Evolutionary conservation across 2,329 filamentous ascomycete genomes (phyloP).

Genomic region (Neofusicoccum sp.): DNA sequence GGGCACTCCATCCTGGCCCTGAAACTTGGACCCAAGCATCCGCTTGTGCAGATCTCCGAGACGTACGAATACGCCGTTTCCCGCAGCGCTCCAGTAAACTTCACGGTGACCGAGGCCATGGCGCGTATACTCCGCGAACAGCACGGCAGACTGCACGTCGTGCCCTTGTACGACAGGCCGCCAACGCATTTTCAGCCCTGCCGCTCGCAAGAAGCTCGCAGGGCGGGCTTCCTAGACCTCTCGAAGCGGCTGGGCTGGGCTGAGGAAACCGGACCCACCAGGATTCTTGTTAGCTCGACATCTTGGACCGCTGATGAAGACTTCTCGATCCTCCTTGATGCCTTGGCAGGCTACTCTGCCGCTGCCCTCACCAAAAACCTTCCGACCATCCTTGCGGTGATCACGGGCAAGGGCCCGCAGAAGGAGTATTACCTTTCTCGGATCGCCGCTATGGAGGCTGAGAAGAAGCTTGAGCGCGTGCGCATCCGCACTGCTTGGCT

Average conservation of each 20-base stretch:
- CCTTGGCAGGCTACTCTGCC: conserved; percentile 73
- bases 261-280: conserved; percentile 64
- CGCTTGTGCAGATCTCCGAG: conserved; percentile 75
- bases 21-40: conserved; percentile 65
- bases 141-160: conserved; percentile 24
- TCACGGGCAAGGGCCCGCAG: conserved; percentile 91
- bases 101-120: conserved; percentile 93
- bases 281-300: conserved; percentile 85
- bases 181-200: conserved; percentile 79
- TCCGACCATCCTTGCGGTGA: conserved; percentile 79
- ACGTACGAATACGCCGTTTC: conserved; percentile 77
- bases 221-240: conserved; percentile 34
- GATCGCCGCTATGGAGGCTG: conserved; percentile 63
- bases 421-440: conserved; percentile 72
- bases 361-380: conserved; percentile 50
- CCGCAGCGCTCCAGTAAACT: conserved; percentile 69
- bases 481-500: conserved; percentile 83
- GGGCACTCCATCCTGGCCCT: conserved; percentile 87
- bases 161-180: conserved; percentile 77
- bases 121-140: conserved; percentile 64
- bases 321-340: conserved; percentile 83
- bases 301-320: conserved; percentile 98
- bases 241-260: conserved; percentile 64
- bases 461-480: conserved; percentile 68
- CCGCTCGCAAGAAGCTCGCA: conserved; percentile 42